Conservation (phyloP, 2,329 filamentous ascomycete species). For the Coniochaeta ligniaria region DNA sequence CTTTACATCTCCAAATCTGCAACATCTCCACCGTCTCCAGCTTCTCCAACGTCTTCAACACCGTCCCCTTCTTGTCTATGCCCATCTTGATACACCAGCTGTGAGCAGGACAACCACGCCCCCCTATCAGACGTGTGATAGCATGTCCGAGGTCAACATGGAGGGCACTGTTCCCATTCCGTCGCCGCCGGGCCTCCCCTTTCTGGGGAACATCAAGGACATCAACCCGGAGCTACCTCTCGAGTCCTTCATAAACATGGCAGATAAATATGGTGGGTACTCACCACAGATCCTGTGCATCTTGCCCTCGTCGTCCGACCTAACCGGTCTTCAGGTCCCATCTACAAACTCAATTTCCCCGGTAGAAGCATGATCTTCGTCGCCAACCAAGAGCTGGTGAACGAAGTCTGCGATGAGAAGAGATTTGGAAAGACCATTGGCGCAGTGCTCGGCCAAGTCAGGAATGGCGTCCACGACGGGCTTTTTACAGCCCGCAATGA, state of each 20-base stretch:
- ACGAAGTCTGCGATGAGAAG: conserved; percentile 59
- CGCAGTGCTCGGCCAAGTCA: conserved; percentile 44
- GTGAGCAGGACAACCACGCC: too few relatives aligned
- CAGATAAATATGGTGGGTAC: conserved; percentile 56
- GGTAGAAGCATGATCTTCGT: conserved; percentile 22
- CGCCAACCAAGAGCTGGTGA: conserved; percentile 40
- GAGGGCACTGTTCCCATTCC: conserved; percentile 40
- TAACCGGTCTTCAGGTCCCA: conserved; percentile 38
- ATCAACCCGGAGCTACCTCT: conserved; percentile 53
- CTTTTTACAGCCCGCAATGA: conserved; percentile 52
- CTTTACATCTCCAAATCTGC: too few relatives aligned
- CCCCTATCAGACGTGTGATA: too few relatives aligned
- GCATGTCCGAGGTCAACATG: neutral
- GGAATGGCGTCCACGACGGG: conserved; percentile 56
- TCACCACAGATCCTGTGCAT: neutral
- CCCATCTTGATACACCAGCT: too few relatives aligned
- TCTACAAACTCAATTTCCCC: conserved; percentile 48
- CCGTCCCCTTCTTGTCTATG: too few relatives aligned
- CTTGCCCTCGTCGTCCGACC: too few relatives aligned
- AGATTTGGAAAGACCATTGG: conserved; percentile 55
- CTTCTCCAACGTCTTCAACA: neutral
- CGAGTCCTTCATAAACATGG: conserved; percentile 46
- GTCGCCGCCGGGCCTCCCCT: conserved; percentile 53
- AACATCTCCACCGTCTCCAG: too few relatives aligned
- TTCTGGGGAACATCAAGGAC: conserved; percentile 59